A percentile compares a stretch with the other conserved stretches of the same genome.
Conservation (phyloP, 2,329 filamentous ascomycete genomes). For the Aspergillus caelatus region DNA sequence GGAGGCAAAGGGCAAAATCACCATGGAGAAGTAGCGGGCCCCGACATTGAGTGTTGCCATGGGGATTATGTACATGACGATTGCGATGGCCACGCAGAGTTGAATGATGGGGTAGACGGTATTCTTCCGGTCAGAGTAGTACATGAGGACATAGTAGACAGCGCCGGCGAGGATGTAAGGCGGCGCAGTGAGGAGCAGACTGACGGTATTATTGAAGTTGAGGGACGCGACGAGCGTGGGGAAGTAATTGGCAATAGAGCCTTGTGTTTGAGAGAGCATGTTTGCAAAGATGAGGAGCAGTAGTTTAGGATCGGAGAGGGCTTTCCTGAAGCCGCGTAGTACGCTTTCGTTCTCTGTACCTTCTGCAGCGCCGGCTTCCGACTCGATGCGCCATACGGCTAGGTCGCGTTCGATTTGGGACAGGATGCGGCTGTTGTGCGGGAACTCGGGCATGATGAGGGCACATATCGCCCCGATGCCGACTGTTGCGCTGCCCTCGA, state of each 20-base stretch:
- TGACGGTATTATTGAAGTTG: conserved; percentile 37
- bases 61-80: conserved; percentile 43
- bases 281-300: conserved; percentile 44
- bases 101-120: conserved; percentile 39
- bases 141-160: conserved; percentile 40
- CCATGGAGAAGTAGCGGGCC: conserved; percentile 48
- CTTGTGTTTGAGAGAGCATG: conserved; percentile 44
- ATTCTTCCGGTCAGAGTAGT: conserved; percentile 44
- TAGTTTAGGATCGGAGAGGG: conserved; percentile 41
- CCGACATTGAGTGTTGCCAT: conserved; percentile 41
- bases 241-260: conserved; percentile 33
- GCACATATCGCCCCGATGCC: conserved; percentile 34
- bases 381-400: conserved; percentile 31
- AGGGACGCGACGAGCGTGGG: conserved; percentile 28
- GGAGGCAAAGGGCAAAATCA: conserved; percentile 45
- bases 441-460: conserved; percentile 44
- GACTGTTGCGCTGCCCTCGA: conserved; percentile 30
- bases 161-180: conserved; percentile 48
- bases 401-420: conserved; percentile 23
- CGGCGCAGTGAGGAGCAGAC: conserved; percentile 51
- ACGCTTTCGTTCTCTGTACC: conserved; percentile 37
- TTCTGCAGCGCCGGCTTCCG: conserved; percentile 44
- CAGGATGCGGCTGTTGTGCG: conserved; percentile 42
- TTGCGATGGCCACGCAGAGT: conserved; percentile 36
- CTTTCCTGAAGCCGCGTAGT: conserved; percentile 27